Percentiles rank a stretch among this genome's conserved stretches.
Conservation (phyloP, 163 green algal species). For the Volvox carteri region DNA sequence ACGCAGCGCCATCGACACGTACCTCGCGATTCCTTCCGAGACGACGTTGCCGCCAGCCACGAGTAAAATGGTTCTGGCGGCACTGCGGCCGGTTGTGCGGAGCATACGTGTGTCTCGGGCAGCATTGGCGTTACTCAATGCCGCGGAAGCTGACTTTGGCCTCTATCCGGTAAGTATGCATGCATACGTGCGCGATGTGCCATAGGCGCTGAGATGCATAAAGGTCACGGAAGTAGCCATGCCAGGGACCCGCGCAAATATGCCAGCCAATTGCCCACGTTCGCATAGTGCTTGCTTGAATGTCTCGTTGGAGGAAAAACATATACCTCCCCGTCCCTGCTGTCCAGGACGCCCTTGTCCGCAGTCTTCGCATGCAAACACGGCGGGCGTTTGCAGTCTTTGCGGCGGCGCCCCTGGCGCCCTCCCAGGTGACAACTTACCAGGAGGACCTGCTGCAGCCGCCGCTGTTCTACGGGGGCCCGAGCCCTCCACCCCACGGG, state of each 20-base stretch:
- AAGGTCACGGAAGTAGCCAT: too few relatives aligned
- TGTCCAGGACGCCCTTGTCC: background rate
- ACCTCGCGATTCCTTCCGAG: background rate
- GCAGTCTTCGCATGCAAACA: background rate
- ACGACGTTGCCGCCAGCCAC: background rate
- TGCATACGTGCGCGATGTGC: too few relatives aligned
- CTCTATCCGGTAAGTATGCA: constrained; percentile 12
- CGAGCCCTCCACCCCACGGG: background rate
- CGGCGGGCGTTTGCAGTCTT: background rate
- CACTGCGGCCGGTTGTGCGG: constrained; percentile 27
- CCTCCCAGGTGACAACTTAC: background rate
- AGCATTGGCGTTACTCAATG: background rate
- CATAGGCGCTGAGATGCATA: too few relatives aligned
- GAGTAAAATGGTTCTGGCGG: background rate
- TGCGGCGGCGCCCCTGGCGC: constrained; percentile 13
- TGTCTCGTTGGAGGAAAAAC: too few relatives aligned
- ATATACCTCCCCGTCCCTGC: too few relatives aligned
- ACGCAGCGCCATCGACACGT: background rate
- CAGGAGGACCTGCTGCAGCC: constrained; percentile 38
- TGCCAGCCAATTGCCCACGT: too few relatives aligned
- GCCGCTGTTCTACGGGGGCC: background rate
- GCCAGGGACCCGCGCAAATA: too few relatives aligned
- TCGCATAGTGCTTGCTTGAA: too few relatives aligned
- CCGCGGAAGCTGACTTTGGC: background rate
- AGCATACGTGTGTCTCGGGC: background rate